Evolutionary conservation across 176 grass and related monocot species (phyloP), one percentile per base, ranked within the genome.

Genomic region (Metroxylon sagu): DNA sequence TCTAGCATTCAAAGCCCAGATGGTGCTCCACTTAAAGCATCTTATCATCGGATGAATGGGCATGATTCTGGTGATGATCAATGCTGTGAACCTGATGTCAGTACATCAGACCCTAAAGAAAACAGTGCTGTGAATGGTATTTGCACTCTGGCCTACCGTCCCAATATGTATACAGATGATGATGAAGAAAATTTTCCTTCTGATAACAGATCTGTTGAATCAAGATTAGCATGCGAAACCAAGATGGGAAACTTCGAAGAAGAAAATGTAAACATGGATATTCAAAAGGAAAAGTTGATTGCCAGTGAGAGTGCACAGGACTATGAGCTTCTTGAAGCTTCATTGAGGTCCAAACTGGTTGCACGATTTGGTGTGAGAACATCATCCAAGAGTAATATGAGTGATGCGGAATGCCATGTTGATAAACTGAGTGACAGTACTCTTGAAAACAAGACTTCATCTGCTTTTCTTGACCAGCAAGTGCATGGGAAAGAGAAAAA

Each of bases 271-370:
- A 60, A 70, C 60, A 65, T 35, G 30, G 70, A 62, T 77, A 18
- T 16, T 52, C 60, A 72, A 17, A 69, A 84, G 66, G 81, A 85
- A 59, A 70, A 70, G 62, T 75, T 78, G 65, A 53, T 19, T 71
- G 77, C 70, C 65, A 66, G 59, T 61, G 72, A 80, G 15, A 71
- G 50, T 79, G 50, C 12, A 3, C 71, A 71, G 48, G 92, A 96
- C 57, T 87, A 96, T 75, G 81, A 89, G 52, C 86, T 85, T 68
- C 77, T 94, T 77, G 87, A 98, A 88, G 93, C 84, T 79, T 82
- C 79, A 68, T 80, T 98, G 63, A 91, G 93, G 66, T 98, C 93
- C 64, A 80, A 77, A 58, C 77, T 98, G 61, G 87, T 98, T 5
- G 85, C 89, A 51, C 71, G 71, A 66, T 85, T 88, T 39, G 61